A percentile compares a stretch with the other conserved stretches of the same genome.
These are phyloP conservation scores for Marasmius sp. DNA, from an alignment of 1,284 basidiomycete species.

Conservation along the genomic window DNA sequence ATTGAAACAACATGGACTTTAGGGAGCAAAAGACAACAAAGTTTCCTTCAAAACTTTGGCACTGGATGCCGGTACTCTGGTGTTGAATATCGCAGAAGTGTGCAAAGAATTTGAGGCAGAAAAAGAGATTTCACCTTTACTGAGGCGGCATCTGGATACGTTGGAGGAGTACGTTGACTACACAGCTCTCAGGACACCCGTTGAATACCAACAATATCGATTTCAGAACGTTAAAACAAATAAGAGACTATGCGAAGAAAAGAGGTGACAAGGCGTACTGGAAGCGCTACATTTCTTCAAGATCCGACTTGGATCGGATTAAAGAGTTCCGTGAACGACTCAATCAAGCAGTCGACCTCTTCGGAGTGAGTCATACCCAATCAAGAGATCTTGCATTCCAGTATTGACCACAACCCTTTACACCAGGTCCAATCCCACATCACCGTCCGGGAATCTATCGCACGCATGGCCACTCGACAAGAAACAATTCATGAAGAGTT, in stretches of 20 bases:
- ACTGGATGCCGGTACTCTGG: conserved; percentile 13
- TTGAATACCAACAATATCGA: neutral
- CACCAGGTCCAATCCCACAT: conserved; percentile 4
- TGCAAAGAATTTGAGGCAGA: neutral
- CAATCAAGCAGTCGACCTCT: conserved; percentile 4
- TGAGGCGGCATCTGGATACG: neutral
- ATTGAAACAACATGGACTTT: neutral
- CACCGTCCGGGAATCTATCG: neutral
- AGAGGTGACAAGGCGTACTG: neutral
- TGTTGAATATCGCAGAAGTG: neutral
- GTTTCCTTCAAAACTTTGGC: conserved; percentile 14
- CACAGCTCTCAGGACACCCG: neutral
- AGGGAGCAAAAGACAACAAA: conserved; percentile 16
- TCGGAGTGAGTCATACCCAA: neutral
- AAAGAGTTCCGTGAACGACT: conserved; percentile 2
- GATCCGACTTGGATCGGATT: neutral
- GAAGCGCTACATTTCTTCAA: neutral
- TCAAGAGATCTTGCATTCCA: neutral
- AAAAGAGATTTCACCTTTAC: neutral
- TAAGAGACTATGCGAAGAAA: neutral
- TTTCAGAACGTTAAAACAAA: neutral
- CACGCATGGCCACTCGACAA: neutral
- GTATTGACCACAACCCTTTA: neutral
- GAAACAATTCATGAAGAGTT: conserved; percentile 1
- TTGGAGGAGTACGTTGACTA: neutral